These are phyloP conservation scores for Spizellomyces sp. DNA, from an alignment of 192 early-diverging fungal genomes.

Conservation along the genomic window DNA sequence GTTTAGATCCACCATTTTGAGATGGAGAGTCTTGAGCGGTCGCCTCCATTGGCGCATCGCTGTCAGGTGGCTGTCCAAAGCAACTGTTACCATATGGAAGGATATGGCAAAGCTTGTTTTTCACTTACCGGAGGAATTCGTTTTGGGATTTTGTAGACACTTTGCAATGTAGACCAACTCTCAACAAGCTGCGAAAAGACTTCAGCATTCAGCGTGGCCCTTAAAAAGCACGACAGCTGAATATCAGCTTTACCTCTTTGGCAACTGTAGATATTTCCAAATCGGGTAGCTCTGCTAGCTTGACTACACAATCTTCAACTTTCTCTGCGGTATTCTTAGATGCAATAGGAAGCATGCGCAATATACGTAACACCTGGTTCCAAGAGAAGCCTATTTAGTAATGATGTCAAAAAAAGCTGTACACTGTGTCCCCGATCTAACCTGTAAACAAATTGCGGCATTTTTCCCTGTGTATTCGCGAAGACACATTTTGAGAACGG, in stretches of 20 bases:
- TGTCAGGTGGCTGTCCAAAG: neutral
- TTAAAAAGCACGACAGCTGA: neutral
- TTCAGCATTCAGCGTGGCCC: slow-evolving; percentile 7
- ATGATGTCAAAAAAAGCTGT: neutral
- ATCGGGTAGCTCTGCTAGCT: slow-evolving; percentile 50
- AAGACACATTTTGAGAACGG: slow-evolving; percentile 77
- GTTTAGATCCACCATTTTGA: slow-evolving; percentile 1
- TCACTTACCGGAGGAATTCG: slow-evolving; percentile 12
- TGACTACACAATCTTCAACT: slow-evolving; percentile 68
- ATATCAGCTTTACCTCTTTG: slow-evolving; percentile 41
- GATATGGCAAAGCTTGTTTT: neutral
- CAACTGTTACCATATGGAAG: slow-evolving; percentile 9
- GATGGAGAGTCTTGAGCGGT: neutral
- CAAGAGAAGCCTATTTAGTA: neutral
- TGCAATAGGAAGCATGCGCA: slow-evolving; percentile 76
- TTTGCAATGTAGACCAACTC: slow-evolving; percentile 37
- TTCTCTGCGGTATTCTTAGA: slow-evolving; percentile 78
- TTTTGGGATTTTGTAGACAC: slow-evolving; percentile 56
- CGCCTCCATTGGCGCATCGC: no score
- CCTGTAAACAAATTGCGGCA: slow-evolving; percentile 61
- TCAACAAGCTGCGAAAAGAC: slow-evolving; percentile 35
- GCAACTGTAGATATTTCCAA: slow-evolving; percentile 50
- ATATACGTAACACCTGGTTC: slow-evolving; percentile 48
- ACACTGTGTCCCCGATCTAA: slow-evolving; percentile 31
- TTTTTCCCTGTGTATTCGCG: slow-evolving; percentile 47